These are phyloP conservation scores for Pyrenula massariospora DNA, from an alignment of 495 filamentous ascomycete genomes.

Conservation along the genomic window DNA sequence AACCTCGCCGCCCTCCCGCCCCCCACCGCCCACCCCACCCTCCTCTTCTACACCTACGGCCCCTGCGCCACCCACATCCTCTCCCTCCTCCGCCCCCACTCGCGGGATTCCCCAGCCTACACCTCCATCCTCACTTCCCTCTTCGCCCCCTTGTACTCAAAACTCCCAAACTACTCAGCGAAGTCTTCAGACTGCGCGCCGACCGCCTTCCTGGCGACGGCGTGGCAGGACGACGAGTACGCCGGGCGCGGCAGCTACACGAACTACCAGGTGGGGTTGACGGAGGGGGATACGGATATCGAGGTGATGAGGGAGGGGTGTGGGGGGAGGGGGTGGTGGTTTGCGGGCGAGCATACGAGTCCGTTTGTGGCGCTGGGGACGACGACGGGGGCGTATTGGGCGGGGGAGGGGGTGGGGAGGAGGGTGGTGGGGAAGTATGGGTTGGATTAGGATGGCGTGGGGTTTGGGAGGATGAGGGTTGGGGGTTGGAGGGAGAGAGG, in stretches of 20 bases:
- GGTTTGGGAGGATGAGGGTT: too few species aligned
- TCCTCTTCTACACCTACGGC: conserved; percentile 89
- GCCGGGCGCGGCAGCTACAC: conserved; percentile 84
- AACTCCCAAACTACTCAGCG: conserved; percentile 51
- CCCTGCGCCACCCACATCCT: conserved; percentile 40
- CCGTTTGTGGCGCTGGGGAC: conserved; percentile 84
- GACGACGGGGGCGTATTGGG: conserved; percentile 84
- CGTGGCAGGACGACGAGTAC: conserved; percentile 72
- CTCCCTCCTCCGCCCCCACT: conserved; percentile 14
- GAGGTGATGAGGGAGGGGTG: conserved; percentile 55
- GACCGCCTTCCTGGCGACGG: conserved; percentile 49
- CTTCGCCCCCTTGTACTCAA: conserved; percentile 58
- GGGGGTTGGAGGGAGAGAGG: not conserved
- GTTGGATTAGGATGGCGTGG: conserved; percentile 15
- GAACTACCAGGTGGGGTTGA: conserved; percentile 74
- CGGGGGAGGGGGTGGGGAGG: conserved; percentile 66
- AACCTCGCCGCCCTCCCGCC: conserved; percentile 59
- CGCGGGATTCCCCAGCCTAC: conserved; percentile 17
- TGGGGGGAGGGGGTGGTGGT: conserved; percentile 64
- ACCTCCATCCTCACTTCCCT: conserved; percentile 23
- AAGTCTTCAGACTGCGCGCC: conserved; percentile 48
- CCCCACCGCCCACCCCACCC: conserved; percentile 60
- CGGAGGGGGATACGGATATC: conserved; percentile 59
- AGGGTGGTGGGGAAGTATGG: conserved; percentile 39
- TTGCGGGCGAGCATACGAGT: conserved; percentile 89